Conservation (phyloP, 177 flowering plant species). For the Vitis hybrid region DNA sequence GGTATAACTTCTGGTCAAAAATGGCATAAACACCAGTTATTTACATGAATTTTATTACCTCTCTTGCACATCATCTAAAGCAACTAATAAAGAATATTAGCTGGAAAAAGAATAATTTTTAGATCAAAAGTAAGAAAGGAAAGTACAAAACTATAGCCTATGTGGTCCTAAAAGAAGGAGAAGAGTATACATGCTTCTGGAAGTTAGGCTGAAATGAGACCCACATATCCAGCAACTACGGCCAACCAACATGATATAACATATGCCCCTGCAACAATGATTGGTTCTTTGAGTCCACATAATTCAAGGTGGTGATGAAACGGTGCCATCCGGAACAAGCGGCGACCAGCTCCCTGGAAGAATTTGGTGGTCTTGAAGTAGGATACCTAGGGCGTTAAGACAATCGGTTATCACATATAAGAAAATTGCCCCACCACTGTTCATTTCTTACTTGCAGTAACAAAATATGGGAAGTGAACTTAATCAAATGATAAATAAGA, state of each 20-base stretch:
- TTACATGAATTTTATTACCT: background rate
- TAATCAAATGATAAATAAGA: no score
- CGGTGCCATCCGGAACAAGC: slow-evolving; percentile 65
- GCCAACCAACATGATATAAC: slow-evolving; percentile 52
- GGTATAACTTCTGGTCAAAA: no score
- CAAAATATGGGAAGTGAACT: no score
- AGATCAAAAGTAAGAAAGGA: background rate
- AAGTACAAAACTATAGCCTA: background rate
- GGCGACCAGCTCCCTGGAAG: slow-evolving; percentile 47
- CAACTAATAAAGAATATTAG: background rate
- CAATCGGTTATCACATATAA: no score
- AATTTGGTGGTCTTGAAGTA: slow-evolving; percentile 52
- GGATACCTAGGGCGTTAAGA: slow-evolving; percentile 34
- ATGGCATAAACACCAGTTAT: no score
- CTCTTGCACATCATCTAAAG: background rate
- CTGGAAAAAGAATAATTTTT: background rate
- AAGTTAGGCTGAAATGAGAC: slow-evolving; percentile 70
- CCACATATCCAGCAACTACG: slow-evolving; percentile 69
- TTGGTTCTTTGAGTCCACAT: slow-evolving; percentile 65
- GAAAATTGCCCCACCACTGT: no score
- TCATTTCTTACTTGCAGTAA: no score
- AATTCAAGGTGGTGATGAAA: slow-evolving; percentile 72
- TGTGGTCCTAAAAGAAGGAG: background rate
- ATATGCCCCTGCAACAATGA: slow-evolving; percentile 66
- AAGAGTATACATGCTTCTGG: background rate